Conservation (phyloP, 208 protist species). For the Crithidia mellificae region DNA sequence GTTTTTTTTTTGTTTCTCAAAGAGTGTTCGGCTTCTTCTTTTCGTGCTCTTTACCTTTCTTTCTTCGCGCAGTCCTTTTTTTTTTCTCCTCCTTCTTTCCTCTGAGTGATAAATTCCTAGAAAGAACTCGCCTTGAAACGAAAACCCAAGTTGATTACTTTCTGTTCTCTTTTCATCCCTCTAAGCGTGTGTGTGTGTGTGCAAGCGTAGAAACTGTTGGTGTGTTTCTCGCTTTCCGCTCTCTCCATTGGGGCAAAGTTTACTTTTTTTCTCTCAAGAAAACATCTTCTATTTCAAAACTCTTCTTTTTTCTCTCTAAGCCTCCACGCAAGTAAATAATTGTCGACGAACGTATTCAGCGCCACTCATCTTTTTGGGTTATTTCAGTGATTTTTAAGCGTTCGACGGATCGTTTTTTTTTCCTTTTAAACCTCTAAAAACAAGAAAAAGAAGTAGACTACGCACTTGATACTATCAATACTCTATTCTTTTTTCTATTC, state of each 20-base stretch:
- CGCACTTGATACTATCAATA: too few relatives aligned
- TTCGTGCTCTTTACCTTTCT: too few relatives aligned
- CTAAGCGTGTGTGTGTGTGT: background rate
- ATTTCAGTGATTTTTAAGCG: background rate
- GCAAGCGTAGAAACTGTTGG: background rate
- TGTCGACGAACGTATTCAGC: background rate
- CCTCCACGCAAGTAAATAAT: background rate
- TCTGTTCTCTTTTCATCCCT: too few relatives aligned
- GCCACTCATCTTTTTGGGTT: background rate
- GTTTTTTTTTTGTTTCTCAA: background rate
- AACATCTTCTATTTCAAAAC: background rate
- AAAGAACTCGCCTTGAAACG: background rate
- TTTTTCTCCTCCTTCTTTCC: constrained; percentile 21
- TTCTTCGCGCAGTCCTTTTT: too few relatives aligned
- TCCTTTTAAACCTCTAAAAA: background rate
- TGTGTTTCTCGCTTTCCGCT: background rate
- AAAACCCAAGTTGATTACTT: constrained; percentile 1
- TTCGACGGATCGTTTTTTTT: background rate
- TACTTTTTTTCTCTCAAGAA: background rate
- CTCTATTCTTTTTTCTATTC: background rate
- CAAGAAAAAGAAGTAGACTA: background rate
- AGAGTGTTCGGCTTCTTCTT: constrained; percentile 5
- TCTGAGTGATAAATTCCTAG: background rate
- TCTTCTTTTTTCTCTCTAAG: background rate
- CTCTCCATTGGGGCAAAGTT: background rate